Evolutionary conservation across 768 basidiomycete genomes (phyloP), one percentile per base, ranked within the genome.

Genomic region (Trametes cubensis): DNA sequence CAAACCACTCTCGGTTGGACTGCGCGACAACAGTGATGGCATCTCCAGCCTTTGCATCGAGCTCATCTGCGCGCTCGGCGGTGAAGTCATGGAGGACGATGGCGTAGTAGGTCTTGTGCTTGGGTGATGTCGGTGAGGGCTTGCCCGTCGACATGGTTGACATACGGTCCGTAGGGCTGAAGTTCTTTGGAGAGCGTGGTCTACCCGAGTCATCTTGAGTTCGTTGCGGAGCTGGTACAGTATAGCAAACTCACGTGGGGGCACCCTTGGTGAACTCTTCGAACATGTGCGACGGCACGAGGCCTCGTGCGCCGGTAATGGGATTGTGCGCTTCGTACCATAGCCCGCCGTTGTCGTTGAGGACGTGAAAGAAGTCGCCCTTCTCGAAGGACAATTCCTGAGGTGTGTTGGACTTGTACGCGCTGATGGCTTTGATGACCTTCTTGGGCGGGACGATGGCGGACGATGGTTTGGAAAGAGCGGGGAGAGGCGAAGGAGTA

Each of bases 1-100:
- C 97, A 74, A 98, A 98, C 97, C 97, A 99, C 74, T 99, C 97
- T 66, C 94, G 93, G 72, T 98, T 99, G n/a, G 95, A 98, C 74
- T 98, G 97, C 0, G 97, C 97, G 59, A 98, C 97, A 62, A 99
- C 94, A 18, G 95, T 91, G 72, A 99, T 92, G 8, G 92, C 83
- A 70, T 99, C 97, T 39, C 95, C 96, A 0, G 88, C 85, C 70
- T 90, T 94, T 1, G 96, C 96, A 63, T 96, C 95, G 48, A 99
- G 86, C 71, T 99, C 97, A 72, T 99, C 97, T 4, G 92, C 84
- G 47, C 97, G 85, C 75, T 99, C 97, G n/a, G 97, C 95, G 14
- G 80, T 74, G 68, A 99, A 99, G 70, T 98, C 95, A 71, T 98
- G 96, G 63, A 94, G 84, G 26, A 99, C 97, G 67, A 96, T 84